phyloP scores from a whole-genome alignment of 495 filamentous ascomycete species.

The Cenococcum geophilum region DNA sequence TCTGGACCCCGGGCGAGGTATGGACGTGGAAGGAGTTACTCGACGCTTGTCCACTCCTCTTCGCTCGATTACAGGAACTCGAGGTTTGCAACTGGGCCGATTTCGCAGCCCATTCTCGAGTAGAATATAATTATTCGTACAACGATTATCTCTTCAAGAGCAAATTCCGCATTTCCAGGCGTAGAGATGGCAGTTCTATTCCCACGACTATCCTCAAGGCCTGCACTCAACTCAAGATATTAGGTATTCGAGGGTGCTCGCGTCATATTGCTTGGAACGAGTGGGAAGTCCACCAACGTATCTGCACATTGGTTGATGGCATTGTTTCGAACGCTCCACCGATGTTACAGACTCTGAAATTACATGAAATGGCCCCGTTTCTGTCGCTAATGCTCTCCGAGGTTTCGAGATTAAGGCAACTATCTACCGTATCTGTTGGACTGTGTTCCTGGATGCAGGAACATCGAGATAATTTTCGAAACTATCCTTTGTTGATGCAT shows the following conservation, averaged over 20 bases:
- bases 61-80: conserved; percentile 20
- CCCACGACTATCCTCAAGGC: conserved; percentile 24
- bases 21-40: conserved; percentile 27
- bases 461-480: conserved; percentile 16
- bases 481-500: conserved; percentile 9
- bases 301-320: conserved; percentile 25
- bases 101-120: conserved; percentile 22
- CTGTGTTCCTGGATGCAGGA: conserved; percentile 26
- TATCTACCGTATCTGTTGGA: conserved; percentile 17
- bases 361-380: conserved; percentile 27
- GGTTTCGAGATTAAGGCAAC: conserved; percentile 11
- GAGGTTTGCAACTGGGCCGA: conserved; percentile 28
- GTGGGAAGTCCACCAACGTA: conserved; percentile 25
- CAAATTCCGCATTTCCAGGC: conserved; percentile 22
- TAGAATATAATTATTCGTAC: conserved; percentile 26
- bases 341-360: conserved; percentile 20
- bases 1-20: conserved; percentile 26
- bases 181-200: conserved; percentile 24
- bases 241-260: conserved; percentile 19
- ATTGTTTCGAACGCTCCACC: conserved; percentile 18
- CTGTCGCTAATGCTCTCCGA: conserved; percentile 21
- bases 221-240: conserved; percentile 24
- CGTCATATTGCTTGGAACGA: conserved; percentile 27
- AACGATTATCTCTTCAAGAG: conserved; percentile 25
- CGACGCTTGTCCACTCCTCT: conserved; percentile 19